Base-by-base conservation (phyloP, 2,329 filamentous ascomycete species). In the Capronia coronata region DNA sequence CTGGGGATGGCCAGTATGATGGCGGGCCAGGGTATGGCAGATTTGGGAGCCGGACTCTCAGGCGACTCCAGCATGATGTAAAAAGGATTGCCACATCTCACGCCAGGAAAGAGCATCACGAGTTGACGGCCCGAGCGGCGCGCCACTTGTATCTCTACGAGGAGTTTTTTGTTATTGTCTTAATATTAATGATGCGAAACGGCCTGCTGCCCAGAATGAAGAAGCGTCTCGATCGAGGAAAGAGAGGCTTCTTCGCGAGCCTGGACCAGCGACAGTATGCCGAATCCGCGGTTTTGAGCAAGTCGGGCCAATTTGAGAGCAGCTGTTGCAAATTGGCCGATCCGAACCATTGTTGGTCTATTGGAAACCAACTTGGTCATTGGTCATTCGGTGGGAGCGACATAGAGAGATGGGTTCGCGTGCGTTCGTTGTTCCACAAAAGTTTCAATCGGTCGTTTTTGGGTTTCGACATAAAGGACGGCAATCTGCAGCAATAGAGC, bases 21-120 rank as follows among this genome's bases (percentile, higher is more conserved):
- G 41, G 53, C 32, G 50, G 69, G 68, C 44, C 69, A 72, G 51
- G 71, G 70, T 57, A 68, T 71, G 50, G 71, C 71, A 50, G 69
- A 72, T 59, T 69, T 70, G 56, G 70, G 70, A 65, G 70, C 69
- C 64, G 70, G 70, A 49, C 65, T 72, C 62, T 69, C 69, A 54
- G 70, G 70, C 16, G 55, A 57, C 46, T 22, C 52, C 44, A 49
- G 25, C 40, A 43, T 43, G 40, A 43, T 43, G 40, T 30, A 14
- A 43, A 43, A 30, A 25, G 2, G 25, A 29, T 46, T 22, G 14
- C 40, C 46, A 46, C 30, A 46, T 37, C n/a, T 25, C 29, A 39
- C 37, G 23, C 42, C 18, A 42, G 46, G 22, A 23, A 46, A 37
- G 52, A 49, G 21, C n/a, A 21, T 32, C 35, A 39, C 30, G 9